Percentiles rank a stretch among this genome's conserved stretches.
phyloP scores from a whole-genome alignment of 2,329 filamentous ascomycete genomes.

The Raffaelea arxii region DNA sequence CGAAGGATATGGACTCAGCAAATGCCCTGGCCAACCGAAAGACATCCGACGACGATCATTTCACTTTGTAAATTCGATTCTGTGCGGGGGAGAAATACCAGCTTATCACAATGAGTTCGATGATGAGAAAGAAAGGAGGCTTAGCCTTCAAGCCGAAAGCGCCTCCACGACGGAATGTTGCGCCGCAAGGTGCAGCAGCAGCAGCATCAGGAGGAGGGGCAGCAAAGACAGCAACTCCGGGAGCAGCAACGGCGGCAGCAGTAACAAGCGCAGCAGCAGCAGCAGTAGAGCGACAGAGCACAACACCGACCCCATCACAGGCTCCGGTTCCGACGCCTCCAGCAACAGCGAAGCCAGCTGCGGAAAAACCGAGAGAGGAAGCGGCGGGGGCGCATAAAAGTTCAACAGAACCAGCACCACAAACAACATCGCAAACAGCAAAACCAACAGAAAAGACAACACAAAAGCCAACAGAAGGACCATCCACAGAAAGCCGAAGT shows the following conservation, averaged over 20 bases:
- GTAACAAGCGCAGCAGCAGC: conserved; percentile 15
- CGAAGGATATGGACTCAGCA: too few relatives aligned
- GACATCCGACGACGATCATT: too few relatives aligned
- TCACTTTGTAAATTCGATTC: too few relatives aligned
- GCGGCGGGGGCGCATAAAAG: too few relatives aligned
- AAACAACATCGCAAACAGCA: background rate
- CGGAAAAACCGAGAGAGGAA: too few relatives aligned
- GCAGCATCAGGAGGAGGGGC: conserved; percentile 18
- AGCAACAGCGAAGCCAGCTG: background rate
- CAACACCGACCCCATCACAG: background rate
- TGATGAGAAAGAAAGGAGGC: conserved; percentile 58
- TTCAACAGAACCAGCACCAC: too few relatives aligned
- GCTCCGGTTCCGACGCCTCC: conserved; percentile 1
- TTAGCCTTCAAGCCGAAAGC: conserved; percentile 63
- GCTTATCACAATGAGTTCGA: conserved; percentile 19
- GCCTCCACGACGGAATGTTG: conserved; percentile 41
- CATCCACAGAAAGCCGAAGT: too few relatives aligned
- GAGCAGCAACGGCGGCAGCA: conserved; percentile 25
- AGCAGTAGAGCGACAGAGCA: conserved; percentile 4
- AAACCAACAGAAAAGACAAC: background rate
- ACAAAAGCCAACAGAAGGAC: background rate
- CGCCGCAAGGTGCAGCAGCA: conserved; percentile 25
- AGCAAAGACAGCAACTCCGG: conserved; percentile 17
- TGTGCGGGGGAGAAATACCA: too few relatives aligned
- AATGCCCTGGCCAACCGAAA: too few relatives aligned